Conservation (phyloP, 1,284 basidiomycete genomes). For the Schizophyllum amplum region DNA sequence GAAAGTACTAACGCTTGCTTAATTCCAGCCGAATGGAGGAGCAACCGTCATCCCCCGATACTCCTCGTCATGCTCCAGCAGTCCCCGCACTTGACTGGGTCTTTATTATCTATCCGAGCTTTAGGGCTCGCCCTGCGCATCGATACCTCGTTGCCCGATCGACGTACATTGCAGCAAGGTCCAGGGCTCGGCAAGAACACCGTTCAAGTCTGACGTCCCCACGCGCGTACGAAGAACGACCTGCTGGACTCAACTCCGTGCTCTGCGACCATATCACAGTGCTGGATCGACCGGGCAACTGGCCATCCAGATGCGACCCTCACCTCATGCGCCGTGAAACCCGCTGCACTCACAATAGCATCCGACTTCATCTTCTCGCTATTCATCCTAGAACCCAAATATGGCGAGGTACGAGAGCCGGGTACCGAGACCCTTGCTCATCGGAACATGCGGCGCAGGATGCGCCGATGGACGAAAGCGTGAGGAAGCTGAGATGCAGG, state of each 20-base stretch:
- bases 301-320: background rate
- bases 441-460: background rate
- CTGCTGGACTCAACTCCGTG: too few species aligned
- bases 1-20: background rate
- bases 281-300: background rate
- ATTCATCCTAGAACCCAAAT: background rate
- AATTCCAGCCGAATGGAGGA: background rate
- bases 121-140: too few species aligned
- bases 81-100: too few species aligned
- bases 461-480: background rate
- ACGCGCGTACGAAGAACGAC: too few species aligned
- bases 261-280: background rate
- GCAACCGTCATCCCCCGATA: background rate
- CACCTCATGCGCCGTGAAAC: too few species aligned
- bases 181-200: background rate
- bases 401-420: background rate
- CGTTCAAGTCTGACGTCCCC: background rate
- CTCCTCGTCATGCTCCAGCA: background rate
- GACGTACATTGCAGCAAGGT: too few species aligned
- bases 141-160: too few species aligned
- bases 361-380: background rate
- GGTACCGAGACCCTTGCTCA: background rate
- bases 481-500: background rate
- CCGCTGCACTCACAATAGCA: background rate
- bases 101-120: too few species aligned